Evolutionary conservation across 148 eudicot genomes (phyloP).

Genomic region (Heliosperma pusillum): DNA sequence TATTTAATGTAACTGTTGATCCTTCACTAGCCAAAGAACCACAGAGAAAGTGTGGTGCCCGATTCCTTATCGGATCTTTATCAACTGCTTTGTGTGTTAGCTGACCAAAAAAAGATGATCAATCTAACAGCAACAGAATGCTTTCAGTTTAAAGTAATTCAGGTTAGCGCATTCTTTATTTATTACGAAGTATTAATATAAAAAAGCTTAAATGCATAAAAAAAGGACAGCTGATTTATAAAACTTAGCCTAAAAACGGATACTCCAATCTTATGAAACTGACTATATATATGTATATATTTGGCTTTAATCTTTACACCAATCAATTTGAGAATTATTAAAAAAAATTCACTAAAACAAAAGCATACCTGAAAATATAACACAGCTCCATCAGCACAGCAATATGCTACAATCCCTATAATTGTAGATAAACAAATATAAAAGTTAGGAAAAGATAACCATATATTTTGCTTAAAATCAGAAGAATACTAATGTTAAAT

Average conservation of each 20-base stretch:
- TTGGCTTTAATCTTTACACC: not conserved
- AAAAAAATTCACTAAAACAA: not conserved
- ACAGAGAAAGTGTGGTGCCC: conserved; percentile 75
- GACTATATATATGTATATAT: too few relatives aligned
- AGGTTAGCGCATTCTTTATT: not conserved
- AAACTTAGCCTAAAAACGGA: not conserved
- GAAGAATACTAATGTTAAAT: not conserved
- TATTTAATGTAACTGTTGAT: conserved; percentile 39
- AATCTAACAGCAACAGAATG: not conserved
- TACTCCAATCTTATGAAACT: not conserved
- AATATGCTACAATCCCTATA: conserved; percentile 86
- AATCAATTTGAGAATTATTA: not conserved
- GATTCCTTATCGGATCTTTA: conserved; percentile 54
- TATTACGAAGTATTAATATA: too few relatives aligned
- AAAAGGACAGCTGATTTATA: not conserved
- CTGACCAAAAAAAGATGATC: conserved; percentile 32
- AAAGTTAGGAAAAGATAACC: not conserved
- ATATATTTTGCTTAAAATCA: not conserved
- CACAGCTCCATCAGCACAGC: conserved; percentile 73
- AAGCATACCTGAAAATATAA: conserved; percentile 66
- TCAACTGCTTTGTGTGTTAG: conserved; percentile 68
- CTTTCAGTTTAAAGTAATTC: not conserved
- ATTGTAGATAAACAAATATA: conserved; percentile 6
- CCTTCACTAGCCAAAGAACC: conserved; percentile 62
- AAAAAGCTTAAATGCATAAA: not conserved